These are phyloP conservation scores for Sorghum bicolor DNA, from an alignment of 176 grass and related monocot species.

Conservation along the genomic window Sorghum_bicolor_NCBIv3 NC_012877.2:15451001-15451500, in stretches of 20 bases:
- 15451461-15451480: slow-evolving; percentile 92
- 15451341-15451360: background rate
- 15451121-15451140: slow-evolving; percentile 22
- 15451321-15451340: background rate
- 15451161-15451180: slow-evolving; percentile 88
- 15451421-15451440: slow-evolving; percentile 95
- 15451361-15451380: background rate
- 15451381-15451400: background rate
- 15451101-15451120: too few species aligned
- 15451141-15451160: slow-evolving; percentile 26
- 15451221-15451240: slow-evolving; percentile 89
- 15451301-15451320: slow-evolving; percentile 84
- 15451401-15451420: background rate
- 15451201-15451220: slow-evolving; percentile 99
- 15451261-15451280: slow-evolving; percentile 97
- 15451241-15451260: slow-evolving; percentile 90
- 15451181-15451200: slow-evolving; percentile 76
- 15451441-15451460: slow-evolving; percentile 99
- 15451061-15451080: background rate
- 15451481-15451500: slow-evolving; percentile 66
- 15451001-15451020: slow-evolving; percentile 50
- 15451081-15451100: slow-evolving; percentile 18
- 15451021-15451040: slow-evolving; percentile 22
- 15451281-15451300: slow-evolving; percentile 66
- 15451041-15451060: background rate